phyloP scores from a whole-genome alignment of 768 basidiomycete genomes.

The Xanthoconium purpureum region DNA sequence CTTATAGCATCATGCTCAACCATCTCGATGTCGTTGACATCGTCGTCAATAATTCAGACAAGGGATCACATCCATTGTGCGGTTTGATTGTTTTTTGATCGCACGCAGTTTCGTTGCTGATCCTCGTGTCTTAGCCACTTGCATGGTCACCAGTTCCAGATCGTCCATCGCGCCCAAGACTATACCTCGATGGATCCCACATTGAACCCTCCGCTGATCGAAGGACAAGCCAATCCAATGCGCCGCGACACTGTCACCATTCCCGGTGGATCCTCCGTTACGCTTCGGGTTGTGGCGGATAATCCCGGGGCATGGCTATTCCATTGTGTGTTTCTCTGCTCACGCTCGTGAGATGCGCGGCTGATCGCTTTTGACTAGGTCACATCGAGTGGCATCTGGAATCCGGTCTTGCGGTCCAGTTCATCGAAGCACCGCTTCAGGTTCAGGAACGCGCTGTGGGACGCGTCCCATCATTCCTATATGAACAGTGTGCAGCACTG shows the following conservation, averaged over 20 bases:
- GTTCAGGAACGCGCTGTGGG: conserved; percentile 51
- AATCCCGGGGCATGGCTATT: conserved; percentile 92
- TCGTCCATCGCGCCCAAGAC: conserved; percentile 69
- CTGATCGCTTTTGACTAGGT: conserved; percentile 37
- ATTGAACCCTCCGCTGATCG: conserved; percentile 76
- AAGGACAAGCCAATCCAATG: conserved; percentile 83
- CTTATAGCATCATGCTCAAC: conserved; percentile 69
- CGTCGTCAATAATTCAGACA: conserved; percentile 68
- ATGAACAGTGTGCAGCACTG: conserved; percentile 70
- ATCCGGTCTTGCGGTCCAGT: conserved; percentile 77
- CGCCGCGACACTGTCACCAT: conserved; percentile 86
- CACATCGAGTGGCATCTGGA: conserved; percentile 88
- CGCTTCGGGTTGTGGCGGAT: conserved; percentile 78
- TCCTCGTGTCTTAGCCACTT: conserved; percentile 60
- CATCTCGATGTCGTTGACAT: conserved; percentile 77
- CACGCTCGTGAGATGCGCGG: neutral
- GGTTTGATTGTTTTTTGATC: conserved; percentile 24
- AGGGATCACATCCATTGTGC: conserved; percentile 82
- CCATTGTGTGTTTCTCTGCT: conserved; percentile 54
- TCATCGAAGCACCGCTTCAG: conserved; percentile 77
- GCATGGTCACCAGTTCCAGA: conserved; percentile 85
- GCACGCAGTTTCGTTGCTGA: neutral
- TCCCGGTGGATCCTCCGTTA: conserved; percentile 62
- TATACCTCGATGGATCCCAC: conserved; percentile 70
- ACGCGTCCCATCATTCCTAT: conserved; percentile 54